Conservation (phyloP, 306 rosid species). For the Fragaria iinumae region DNA sequence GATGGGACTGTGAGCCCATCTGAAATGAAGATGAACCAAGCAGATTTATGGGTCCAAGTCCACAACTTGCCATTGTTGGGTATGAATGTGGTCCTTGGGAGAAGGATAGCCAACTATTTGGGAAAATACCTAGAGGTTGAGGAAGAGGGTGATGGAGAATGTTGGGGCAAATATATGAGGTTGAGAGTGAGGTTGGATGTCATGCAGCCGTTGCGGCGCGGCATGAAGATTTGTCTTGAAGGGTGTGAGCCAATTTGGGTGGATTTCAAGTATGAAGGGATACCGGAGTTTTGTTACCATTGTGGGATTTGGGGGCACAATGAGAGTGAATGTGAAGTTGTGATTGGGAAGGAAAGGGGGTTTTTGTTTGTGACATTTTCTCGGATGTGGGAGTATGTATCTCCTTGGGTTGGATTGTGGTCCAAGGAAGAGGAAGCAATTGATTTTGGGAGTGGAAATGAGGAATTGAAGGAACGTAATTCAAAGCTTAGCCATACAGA, state of each 20-base stretch:
- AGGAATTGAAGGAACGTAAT: not conserved
- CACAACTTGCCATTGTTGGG: not conserved
- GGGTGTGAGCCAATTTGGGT: not conserved
- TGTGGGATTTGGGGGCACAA: not conserved
- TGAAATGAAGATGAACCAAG: not conserved
- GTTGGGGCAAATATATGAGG: not conserved
- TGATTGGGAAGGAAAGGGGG: not conserved
- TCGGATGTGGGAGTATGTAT: not conserved
- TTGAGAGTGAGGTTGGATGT: not conserved
- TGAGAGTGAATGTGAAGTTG: not conserved
- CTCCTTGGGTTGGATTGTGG: not conserved
- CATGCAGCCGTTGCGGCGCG: not conserved
- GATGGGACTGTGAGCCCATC: not conserved
- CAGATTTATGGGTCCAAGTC: not conserved
- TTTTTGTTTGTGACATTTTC: not conserved
- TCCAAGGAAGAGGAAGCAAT: not conserved
- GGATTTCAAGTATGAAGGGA: not conserved
- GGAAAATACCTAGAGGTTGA: not conserved
- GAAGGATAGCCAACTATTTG: not conserved
- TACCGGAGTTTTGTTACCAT: not conserved
- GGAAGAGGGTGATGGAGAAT: not conserved
- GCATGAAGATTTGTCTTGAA: not conserved
- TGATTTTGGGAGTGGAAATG: not conserved
- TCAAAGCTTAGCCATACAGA: not conserved
- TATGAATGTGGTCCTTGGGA: not conserved